Percentiles rank a stretch among this genome's conserved stretches.
phyloP scores from a whole-genome alignment of 257 asterid species.

The Solanum corneliomulleri region DNA sequence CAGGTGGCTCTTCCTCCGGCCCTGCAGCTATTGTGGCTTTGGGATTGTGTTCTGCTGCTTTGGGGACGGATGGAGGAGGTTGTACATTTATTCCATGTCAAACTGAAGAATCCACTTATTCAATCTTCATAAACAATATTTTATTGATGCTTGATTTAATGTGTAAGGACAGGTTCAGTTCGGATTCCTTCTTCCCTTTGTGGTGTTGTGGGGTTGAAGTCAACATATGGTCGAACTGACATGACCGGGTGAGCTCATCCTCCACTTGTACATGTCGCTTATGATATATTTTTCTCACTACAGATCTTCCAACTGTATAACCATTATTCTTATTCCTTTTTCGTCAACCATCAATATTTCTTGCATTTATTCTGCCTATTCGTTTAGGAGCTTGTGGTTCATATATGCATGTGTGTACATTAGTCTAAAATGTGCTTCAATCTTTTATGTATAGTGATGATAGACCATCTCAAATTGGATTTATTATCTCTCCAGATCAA shows the following conservation, averaged over 20 bases:
- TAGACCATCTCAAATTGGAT: neutral
- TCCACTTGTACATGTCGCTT: neutral
- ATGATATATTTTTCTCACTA: neutral
- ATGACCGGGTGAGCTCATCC: constrained; percentile 57
- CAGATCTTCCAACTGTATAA: neutral
- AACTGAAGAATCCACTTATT: constrained; percentile 9
- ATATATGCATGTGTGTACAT: neutral
- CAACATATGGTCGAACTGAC: constrained; percentile 86
- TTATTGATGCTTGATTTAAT: constrained; percentile 6
- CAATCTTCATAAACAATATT: neutral
- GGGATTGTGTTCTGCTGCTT: constrained; percentile 93
- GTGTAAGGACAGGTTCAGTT: constrained; percentile 62
- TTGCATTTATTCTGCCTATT: neutral
- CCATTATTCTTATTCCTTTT: neutral
- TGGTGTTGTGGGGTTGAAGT: constrained; percentile 91
- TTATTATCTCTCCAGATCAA: neutral
- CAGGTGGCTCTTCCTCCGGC: constrained; percentile 99
- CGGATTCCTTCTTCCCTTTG: constrained; percentile 96
- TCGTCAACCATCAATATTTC: neutral
- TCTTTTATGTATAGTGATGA: neutral
- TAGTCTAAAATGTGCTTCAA: neutral
- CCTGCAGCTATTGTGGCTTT: constrained; percentile 97
- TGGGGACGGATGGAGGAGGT: constrained; percentile 99
- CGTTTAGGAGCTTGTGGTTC: neutral
- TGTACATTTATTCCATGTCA: constrained; percentile 16